These are phyloP conservation scores for Phyllosticta paracitricarpa DNA, from an alignment of 2,329 filamentous ascomycete species.

Conservation along the genomic window DNA sequence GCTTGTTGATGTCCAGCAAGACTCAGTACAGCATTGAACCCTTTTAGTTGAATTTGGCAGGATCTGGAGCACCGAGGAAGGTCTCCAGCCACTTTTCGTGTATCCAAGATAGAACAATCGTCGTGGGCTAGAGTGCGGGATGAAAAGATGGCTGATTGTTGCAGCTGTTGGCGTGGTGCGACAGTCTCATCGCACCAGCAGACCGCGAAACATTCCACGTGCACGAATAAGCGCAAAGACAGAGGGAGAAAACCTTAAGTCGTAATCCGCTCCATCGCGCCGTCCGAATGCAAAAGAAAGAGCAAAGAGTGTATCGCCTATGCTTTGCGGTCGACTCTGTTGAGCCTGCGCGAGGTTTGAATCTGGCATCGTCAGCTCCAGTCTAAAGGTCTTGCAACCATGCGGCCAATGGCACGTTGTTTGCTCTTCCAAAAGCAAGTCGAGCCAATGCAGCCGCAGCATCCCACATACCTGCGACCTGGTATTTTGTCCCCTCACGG, in stretches of 20 bases:
- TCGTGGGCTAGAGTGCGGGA: no score
- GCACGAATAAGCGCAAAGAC: background rate
- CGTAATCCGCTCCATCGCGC: background rate
- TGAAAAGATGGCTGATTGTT: no score
- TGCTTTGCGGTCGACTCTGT: conserved; percentile 46
- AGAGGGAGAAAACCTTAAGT: background rate
- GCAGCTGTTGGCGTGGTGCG: background rate
- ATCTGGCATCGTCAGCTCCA: conserved; percentile 33
- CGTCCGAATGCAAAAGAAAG: conserved; percentile 3
- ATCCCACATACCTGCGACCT: conserved; percentile 52
- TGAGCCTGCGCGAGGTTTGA: conserved; percentile 48
- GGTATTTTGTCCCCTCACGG: conserved; percentile 83
- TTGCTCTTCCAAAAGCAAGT: background rate
- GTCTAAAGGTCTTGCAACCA: conserved; percentile 15
- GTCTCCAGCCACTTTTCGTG: no score
- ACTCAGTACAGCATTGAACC: no score
- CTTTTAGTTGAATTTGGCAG: no score
- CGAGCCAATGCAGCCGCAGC: background rate
- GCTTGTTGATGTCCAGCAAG: no score
- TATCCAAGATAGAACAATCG: no score
- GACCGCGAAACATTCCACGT: background rate
- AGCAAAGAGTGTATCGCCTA: conserved; percentile 10
- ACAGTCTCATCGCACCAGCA: background rate
- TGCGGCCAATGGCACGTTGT: background rate
- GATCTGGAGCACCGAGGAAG: no score